Percentiles rank a stretch among this genome's conserved stretches.
phyloP scores from a whole-genome alignment of 805 yeast genomes.

The Barnettozyma pratensis region DNA sequence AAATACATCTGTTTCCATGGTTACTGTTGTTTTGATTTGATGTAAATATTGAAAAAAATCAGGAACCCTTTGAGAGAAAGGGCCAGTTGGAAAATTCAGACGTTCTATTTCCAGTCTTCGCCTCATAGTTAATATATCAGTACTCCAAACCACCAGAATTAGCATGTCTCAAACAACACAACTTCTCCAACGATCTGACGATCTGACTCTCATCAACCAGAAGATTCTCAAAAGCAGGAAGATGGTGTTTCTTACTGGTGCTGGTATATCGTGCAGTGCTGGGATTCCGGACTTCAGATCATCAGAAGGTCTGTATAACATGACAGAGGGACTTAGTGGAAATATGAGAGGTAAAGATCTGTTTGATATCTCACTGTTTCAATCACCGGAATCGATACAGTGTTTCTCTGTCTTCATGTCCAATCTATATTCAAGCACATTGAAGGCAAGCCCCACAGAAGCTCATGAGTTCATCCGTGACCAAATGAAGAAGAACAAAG shows the following conservation, averaged over 20 bases:
- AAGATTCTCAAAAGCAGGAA: slow-evolving; percentile 34
- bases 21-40: neutral
- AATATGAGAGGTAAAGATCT: slow-evolving; percentile 84
- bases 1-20: neutral
- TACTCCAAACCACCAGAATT: too few species aligned
- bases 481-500: slow-evolving; percentile 46
- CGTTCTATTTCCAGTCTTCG: too few species aligned
- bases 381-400: slow-evolving; percentile 57
- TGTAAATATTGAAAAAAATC: neutral
- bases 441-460: slow-evolving; percentile 70
- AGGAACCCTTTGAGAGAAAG: neutral
- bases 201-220: slow-evolving; percentile 7
- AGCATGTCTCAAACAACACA: neutral
- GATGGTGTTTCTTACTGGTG: slow-evolving; percentile 80
- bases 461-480: slow-evolving; percentile 67
- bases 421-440: slow-evolving; percentile 57
- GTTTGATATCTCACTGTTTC: slow-evolving; percentile 80
- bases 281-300: slow-evolving; percentile 96
- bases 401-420: slow-evolving; percentile 92
- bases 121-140: too few species aligned
- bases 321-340: slow-evolving; percentile 21
- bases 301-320: slow-evolving; percentile 72
- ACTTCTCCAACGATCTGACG: neutral
- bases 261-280: slow-evolving; percentile 94
- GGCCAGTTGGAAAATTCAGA: too few species aligned